Evolutionary conservation across 2,329 filamentous ascomycete genomes (phyloP), one percentile per base, ranked within the genome.

Genomic region (Pseudonectria foliicola): DNA sequence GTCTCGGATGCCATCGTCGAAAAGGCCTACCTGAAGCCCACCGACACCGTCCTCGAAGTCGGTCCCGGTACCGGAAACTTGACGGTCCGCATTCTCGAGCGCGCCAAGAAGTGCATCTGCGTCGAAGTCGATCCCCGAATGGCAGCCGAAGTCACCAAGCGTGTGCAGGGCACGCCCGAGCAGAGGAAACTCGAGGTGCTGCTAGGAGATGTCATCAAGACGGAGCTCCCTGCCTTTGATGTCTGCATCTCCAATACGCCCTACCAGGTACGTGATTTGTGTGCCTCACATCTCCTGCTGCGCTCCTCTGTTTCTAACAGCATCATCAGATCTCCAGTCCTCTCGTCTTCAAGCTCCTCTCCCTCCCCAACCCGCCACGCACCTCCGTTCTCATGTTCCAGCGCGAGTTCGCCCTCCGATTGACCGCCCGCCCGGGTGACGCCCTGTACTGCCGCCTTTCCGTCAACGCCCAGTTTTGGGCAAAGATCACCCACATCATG

Each of bases 81-180:
- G 49, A 96, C 90, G 1, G 82, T 92, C 16, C 76, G 86, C 39
- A 95, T 96, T 41, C 68, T 96, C 16, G 85, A 92, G 52, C 83
- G 86, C 44, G 87, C 86, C 14, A 89, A 88, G 61, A 85, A 85
- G 42, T 66, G 71, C 31, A 85, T 89, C 33, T 85, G 85, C 4
- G 85, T 95, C 33, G 92, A 98, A 67, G 74, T 95, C 59, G 92
- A 98, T 64, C 89, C 92, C 13, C 75, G 92, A 55, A 96, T 96
- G 92, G 88, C 87, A 10, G 90, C 90, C 39, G 92, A 96, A 65
- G 75, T 95, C 44, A 92, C 86, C 29, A 94, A 90, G 64, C 83
- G 90, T 53, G 89, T 96, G 7, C 89, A 95, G 62, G 89, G 87
- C 13, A 93, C 82, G 28, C 86, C 89, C 0, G 75, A 82, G 48